These are phyloP conservation scores for Metschnikowia arizonensis DNA, from an alignment of 805 yeast genomes.

Conservation along the genomic window DNA sequence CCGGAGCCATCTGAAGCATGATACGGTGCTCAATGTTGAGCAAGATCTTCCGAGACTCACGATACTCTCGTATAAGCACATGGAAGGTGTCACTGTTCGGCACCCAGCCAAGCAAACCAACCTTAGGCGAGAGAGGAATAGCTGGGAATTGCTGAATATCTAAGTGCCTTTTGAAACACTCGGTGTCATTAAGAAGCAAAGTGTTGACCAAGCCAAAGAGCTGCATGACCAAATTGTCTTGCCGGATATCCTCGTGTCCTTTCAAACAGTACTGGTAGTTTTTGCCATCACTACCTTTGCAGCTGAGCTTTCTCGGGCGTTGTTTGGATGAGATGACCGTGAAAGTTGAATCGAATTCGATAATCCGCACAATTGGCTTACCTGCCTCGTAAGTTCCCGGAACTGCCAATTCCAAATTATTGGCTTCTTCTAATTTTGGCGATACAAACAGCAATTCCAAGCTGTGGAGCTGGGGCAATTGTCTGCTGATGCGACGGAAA, in stretches of 20 bases:
- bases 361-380: constrained; percentile 68
- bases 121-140: constrained; percentile 91
- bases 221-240: constrained; percentile 97
- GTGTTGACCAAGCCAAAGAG: constrained; percentile 93
- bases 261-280: constrained; percentile 78
- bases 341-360: constrained; percentile 74
- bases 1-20: constrained; percentile 97
- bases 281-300: constrained; percentile 88
- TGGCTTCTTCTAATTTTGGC: constrained; percentile 77
- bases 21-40: constrained; percentile 91
- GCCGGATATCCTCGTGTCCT: constrained; percentile 98
- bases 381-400: constrained; percentile 93
- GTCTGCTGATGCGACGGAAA: constrained; percentile 85
- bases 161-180: constrained; percentile 92
- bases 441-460: constrained; percentile 91
- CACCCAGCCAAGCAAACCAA: constrained; percentile 97
- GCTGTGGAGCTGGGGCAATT: constrained; percentile 79
- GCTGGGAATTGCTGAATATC: constrained; percentile 91
- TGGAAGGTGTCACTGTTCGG: constrained; percentile 97
- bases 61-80: constrained; percentile 82
- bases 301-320: constrained; percentile 80
- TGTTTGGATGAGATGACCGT: constrained; percentile 92
- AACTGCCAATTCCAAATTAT: constrained; percentile 78
- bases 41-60: constrained; percentile 86
- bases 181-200: constrained; percentile 81